Percentiles rank a stretch among this genome's conserved stretches.
These are phyloP conservation scores for Barnettozyma wickerhamii DNA, from an alignment of 805 yeast genomes.

Conservation along the genomic window DNA sequence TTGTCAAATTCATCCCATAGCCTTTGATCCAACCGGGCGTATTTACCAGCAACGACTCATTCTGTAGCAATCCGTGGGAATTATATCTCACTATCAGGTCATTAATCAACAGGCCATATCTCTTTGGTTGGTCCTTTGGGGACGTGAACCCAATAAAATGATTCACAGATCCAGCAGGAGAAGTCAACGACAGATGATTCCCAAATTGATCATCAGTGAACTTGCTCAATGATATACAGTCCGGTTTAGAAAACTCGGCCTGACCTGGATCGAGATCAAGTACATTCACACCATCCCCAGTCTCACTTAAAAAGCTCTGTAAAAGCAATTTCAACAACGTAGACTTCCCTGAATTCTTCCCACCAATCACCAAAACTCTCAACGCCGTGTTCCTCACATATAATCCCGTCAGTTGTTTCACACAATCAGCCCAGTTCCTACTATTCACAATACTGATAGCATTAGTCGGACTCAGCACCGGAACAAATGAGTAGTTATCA, in stretches of 20 bases:
- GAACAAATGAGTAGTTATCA: constrained; percentile 35
- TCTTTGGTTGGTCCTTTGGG: constrained; percentile 61
- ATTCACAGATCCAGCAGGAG: constrained; percentile 8
- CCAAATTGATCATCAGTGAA: constrained; percentile 35
- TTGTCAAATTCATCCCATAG: constrained; percentile 66
- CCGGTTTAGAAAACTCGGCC: constrained; percentile 72
- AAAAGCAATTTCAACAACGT: constrained; percentile 54
- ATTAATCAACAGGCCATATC: constrained; percentile 43
- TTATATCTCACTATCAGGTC: constrained; percentile 36
- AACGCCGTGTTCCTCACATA: constrained; percentile 27
- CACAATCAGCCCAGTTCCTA: constrained; percentile 34
- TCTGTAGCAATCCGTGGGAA: constrained; percentile 23
- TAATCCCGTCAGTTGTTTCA: constrained; percentile 34
- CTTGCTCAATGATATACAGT: constrained; percentile 53
- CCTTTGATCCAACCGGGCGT: constrained; percentile 94
- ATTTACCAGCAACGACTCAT: constrained; percentile 52
- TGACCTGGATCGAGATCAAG: constrained; percentile 90
- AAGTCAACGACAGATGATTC: constrained; percentile 21
- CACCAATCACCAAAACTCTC: constrained; percentile 35
- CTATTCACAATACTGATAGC: constrained; percentile 18
- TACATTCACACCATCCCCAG: constrained; percentile 32
- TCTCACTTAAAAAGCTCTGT: constrained; percentile 39
- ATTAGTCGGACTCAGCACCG: constrained; percentile 26
- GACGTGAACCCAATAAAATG: constrained; percentile 24
- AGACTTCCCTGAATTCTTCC: constrained; percentile 79